A percentile compares a stretch with the other conserved stretches of the same genome.
These are phyloP conservation scores for Allium fistulosum DNA, from an alignment of 106 monocot species.

Conservation along the genomic window DNA sequence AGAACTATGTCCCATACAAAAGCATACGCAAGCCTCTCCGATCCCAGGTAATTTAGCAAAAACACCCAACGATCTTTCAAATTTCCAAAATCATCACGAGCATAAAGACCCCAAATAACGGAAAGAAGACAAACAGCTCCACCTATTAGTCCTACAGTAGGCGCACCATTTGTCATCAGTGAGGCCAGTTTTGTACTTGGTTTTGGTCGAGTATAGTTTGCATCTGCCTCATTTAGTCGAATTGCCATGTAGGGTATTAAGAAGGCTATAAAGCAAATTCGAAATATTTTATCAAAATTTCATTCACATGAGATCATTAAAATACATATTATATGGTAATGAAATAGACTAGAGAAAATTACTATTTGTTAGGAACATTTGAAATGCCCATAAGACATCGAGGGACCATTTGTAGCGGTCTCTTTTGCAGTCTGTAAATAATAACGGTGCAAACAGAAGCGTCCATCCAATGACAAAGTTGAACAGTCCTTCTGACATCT, in stretches of 20 bases:
- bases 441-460: conserved; percentile 70
- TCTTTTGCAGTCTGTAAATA: conserved; percentile 65
- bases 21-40: conserved; percentile 85
- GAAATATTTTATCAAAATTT: no score
- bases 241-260: conserved; percentile 98
- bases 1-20: conserved; percentile 87
- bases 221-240: conserved; percentile 49
- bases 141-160: conserved; percentile 45
- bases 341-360: conserved; percentile 9
- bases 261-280: conserved; percentile 39
- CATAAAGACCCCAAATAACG: conserved; percentile 52
- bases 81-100: conserved; percentile 52
- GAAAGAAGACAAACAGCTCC: conserved; percentile 54
- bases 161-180: conserved; percentile 44
- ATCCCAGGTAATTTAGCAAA: conserved; percentile 45
- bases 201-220: conserved; percentile 11
- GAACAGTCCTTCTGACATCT: conserved; percentile 85
- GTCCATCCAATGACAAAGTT: conserved; percentile 98
- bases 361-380: conserved; percentile 98
- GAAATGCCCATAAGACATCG: conserved; percentile 84
- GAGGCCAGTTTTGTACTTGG: conserved; percentile 32
- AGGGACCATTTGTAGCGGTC: conserved; percentile 69
- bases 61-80: conserved; percentile 40
- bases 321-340: background rate
- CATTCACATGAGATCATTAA: background rate